phyloP scores from a whole-genome alignment of 768 basidiomycete genomes.

The Suillus plorans region DNA sequence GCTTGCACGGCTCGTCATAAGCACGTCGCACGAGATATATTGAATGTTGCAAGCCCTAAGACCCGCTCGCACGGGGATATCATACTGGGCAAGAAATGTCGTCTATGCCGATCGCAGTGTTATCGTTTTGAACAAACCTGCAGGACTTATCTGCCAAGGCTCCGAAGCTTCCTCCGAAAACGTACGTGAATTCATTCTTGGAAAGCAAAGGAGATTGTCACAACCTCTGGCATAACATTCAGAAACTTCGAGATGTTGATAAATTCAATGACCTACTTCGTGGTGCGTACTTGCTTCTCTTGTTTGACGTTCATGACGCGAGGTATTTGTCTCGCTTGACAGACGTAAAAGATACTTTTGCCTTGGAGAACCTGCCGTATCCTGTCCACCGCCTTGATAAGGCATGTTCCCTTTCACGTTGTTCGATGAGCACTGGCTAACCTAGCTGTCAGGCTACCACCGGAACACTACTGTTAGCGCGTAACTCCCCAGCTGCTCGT shows the following conservation, averaged over 20 bases:
- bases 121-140: slow-evolving; percentile 63
- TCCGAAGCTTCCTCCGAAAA: slow-evolving; percentile 20
- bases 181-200: slow-evolving; percentile 11
- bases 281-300: slow-evolving; percentile 27
- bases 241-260: slow-evolving; percentile 22
- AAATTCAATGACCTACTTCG: slow-evolving; percentile 38
- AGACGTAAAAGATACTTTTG: slow-evolving; percentile 32
- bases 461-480: slow-evolving; percentile 58
- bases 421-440: not conserved
- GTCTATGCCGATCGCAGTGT: slow-evolving; percentile 55
- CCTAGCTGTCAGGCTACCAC: slow-evolving; percentile 51
- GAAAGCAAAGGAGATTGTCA: slow-evolving; percentile 6
- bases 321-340: slow-evolving; percentile 6
- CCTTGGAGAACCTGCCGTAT: slow-evolving; percentile 37
- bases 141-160: slow-evolving; percentile 54
- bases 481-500: slow-evolving; percentile 40
- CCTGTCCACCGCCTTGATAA: slow-evolving; percentile 70
- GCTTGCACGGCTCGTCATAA: not conserved
- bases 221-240: not conserved
- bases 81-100: slow-evolving; percentile 32
- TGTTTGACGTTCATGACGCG: slow-evolving; percentile 2
- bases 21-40: not conserved
- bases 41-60: slow-evolving; percentile 4
- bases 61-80: slow-evolving; percentile 10
- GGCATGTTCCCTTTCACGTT: slow-evolving; percentile 31